phyloP scores from a whole-genome alignment of 2,329 filamentous ascomycete species.

The Pseudogymnoascus pannorum region DNA sequence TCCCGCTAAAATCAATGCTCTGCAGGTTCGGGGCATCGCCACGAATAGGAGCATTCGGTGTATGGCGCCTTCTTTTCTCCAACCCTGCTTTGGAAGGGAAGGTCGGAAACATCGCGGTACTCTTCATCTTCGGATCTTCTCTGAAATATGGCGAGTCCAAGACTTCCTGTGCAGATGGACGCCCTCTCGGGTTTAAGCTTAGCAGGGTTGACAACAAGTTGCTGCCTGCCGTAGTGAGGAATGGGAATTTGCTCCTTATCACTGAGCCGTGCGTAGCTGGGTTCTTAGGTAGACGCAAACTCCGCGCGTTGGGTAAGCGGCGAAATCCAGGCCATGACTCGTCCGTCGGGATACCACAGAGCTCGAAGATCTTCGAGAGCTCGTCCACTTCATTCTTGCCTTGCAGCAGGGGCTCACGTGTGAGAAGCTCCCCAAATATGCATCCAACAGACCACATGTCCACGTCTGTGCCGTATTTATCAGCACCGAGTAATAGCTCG shows the following conservation, averaged over 20 bases:
- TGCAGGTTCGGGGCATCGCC: slow-evolving; percentile 54
- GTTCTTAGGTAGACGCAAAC: slow-evolving; percentile 59
- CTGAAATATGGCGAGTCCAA: slow-evolving; percentile 76
- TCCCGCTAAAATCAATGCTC: slow-evolving; percentile 59
- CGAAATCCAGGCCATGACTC: slow-evolving; percentile 81
- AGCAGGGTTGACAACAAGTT: slow-evolving; percentile 63
- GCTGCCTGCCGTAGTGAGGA: slow-evolving; percentile 68
- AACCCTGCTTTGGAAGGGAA: slow-evolving; percentile 93
- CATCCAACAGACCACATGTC: slow-evolving; percentile 97
- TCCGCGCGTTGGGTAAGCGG: slow-evolving; percentile 77
- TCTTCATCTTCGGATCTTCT: slow-evolving; percentile 85
- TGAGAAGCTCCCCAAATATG: slow-evolving; percentile 87
- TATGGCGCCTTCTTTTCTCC: slow-evolving; percentile 68
- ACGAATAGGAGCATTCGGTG: slow-evolving; percentile 75
- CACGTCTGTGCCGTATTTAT: slow-evolving; percentile 65
- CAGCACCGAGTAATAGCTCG: slow-evolving; percentile 77
- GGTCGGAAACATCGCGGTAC: slow-evolving; percentile 87
- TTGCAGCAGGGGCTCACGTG: slow-evolving; percentile 73
- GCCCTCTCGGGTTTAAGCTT: slow-evolving; percentile 61
- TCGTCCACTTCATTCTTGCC: slow-evolving; percentile 92
- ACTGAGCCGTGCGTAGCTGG: slow-evolving; percentile 39
- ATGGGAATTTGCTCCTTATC: slow-evolving; percentile 71
- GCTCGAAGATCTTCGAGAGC: slow-evolving; percentile 76
- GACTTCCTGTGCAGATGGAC: slow-evolving; percentile 67
- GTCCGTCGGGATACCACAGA: slow-evolving; percentile 80